phyloP scores from a whole-genome alignment of 2,329 filamentous ascomycete genomes.

The Achaetomium macrosporum region DNA sequence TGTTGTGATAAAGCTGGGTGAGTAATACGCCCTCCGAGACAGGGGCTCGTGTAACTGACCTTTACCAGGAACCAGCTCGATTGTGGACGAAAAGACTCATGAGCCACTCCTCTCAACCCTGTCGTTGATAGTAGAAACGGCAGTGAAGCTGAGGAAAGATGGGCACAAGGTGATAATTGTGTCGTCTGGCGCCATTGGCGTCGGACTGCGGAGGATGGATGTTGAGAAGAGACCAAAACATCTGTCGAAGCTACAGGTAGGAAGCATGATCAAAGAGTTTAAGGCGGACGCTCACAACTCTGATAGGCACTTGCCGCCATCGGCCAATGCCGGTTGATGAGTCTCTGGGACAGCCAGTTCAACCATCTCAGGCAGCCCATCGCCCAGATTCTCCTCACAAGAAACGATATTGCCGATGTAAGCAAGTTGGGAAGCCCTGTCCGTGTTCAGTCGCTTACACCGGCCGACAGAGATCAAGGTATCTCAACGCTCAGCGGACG shows the following conservation, averaged over 20 bases:
- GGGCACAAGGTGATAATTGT: conserved; percentile 94
- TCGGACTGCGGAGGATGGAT: conserved; percentile 86
- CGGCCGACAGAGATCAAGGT: conserved; percentile 68
- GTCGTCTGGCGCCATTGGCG: conserved; percentile 93
- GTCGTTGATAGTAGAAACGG: conserved; percentile 89
- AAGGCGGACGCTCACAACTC: conserved; percentile 4
- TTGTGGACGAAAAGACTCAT: conserved; percentile 92
- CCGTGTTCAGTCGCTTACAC: not conserved
- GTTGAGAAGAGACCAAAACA: conserved; percentile 83
- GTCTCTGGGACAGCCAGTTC: conserved; percentile 91
- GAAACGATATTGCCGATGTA: conserved; percentile 94
- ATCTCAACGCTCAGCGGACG: conserved; percentile 94
- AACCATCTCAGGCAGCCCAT: conserved; percentile 82
- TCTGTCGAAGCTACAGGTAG: conserved; percentile 76
- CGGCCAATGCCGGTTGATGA: conserved; percentile 91
- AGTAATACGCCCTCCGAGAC: conserved; percentile 25
- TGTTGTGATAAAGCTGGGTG: conserved; percentile 85
- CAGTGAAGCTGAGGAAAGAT: conserved; percentile 78
- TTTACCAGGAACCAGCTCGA: conserved; percentile 84
- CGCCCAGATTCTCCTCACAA: conserved; percentile 87
- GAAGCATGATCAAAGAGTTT: conserved; percentile 8
- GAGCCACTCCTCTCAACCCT: conserved; percentile 88
- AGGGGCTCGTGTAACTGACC: conserved; percentile 2
- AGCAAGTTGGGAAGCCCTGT: conserved; percentile 26
- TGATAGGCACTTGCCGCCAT: conserved; percentile 80